Conservation (phyloP, 495 filamentous ascomycete species). For the Chaetomidium leptoderma region DNA sequence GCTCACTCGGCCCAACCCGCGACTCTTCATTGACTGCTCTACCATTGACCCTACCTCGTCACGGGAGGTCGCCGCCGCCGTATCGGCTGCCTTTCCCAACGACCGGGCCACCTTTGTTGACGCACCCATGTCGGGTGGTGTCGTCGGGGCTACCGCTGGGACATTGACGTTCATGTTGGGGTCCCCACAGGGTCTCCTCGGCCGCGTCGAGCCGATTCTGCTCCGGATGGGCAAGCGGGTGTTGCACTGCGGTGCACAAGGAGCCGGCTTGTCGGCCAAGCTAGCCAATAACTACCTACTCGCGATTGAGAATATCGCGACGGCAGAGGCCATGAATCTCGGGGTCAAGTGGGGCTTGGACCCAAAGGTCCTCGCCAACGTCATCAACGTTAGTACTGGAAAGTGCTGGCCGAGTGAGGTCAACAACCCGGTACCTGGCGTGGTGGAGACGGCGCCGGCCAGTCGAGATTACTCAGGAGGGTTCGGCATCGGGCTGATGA, state of each 20-base stretch:
- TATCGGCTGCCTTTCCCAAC: conserved; percentile 48
- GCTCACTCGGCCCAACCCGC: conserved; percentile 37
- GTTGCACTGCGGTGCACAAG: conserved; percentile 75
- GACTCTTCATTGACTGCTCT: conserved; percentile 76
- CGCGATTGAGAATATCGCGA: conserved; percentile 88
- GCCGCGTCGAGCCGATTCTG: conserved; percentile 59
- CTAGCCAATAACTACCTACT: conserved; percentile 92
- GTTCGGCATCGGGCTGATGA: conserved; percentile 79
- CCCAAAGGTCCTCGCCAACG: conserved; percentile 65
- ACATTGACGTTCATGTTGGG: conserved; percentile 87
- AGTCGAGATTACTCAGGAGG: conserved; percentile 72
- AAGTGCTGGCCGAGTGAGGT: conserved; percentile 88
- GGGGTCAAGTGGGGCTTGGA: conserved; percentile 82
- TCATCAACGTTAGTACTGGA: conserved; percentile 84
- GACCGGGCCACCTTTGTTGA: conserved; percentile 63
- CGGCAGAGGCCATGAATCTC: conserved; percentile 89
- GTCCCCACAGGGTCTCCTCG: conserved; percentile 53
- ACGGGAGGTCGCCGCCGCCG: conserved; percentile 57
- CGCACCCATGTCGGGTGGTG: conserved; percentile 80
- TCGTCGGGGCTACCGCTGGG: conserved; percentile 72
- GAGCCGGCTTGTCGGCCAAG: conserved; percentile 77
- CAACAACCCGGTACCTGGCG: conserved; percentile 91
- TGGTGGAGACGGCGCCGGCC: conserved; percentile 67
- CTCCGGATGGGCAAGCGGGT: conserved; percentile 76
- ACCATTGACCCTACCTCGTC: conserved; percentile 83